A percentile compares a stretch with the other conserved stretches of the same genome.
Conservation (phyloP, 305 asterid genomes). For the Nicotiana rustica region DNA sequence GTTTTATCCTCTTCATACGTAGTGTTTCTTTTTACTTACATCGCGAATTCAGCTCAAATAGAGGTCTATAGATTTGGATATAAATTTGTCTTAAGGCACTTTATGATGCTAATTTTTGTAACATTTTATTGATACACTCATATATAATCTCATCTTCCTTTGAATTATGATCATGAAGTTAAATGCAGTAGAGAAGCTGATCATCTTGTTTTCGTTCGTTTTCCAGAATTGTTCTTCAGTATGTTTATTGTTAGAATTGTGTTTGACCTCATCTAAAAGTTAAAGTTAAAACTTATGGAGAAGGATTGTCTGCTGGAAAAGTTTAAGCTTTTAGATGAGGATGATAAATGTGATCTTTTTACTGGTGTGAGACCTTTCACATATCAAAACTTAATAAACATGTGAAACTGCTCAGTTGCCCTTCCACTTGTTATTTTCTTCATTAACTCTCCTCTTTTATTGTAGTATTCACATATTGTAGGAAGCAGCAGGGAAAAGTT, state of each 20-base stretch:
- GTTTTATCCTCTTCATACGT: neutral
- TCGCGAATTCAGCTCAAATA: constrained; percentile 22
- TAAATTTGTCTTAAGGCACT: constrained; percentile 12
- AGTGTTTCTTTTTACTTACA: constrained; percentile 34
- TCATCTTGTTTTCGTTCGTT: neutral
- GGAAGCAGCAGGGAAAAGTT: too few species aligned
- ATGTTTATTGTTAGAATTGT: neutral
- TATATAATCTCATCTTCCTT: neutral
- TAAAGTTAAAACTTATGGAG: neutral
- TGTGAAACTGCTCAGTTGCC: neutral
- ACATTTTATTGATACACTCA: neutral
- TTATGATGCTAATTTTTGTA: constrained; percentile 14
- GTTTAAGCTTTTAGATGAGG: neutral
- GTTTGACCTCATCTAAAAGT: neutral
- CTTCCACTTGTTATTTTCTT: neutral
- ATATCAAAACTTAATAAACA: neutral
- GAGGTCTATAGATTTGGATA: neutral
- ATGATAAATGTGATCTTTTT: neutral
- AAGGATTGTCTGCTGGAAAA: neutral
- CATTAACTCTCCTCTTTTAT: too few species aligned
- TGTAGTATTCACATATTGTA: too few species aligned
- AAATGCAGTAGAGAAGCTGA: neutral
- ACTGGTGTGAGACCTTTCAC: neutral
- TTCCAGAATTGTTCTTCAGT: neutral
- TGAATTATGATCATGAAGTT: neutral